phyloP scores from a whole-genome alignment of 2,329 filamentous ascomycete genomes.

The Venturia pyrina region DNA sequence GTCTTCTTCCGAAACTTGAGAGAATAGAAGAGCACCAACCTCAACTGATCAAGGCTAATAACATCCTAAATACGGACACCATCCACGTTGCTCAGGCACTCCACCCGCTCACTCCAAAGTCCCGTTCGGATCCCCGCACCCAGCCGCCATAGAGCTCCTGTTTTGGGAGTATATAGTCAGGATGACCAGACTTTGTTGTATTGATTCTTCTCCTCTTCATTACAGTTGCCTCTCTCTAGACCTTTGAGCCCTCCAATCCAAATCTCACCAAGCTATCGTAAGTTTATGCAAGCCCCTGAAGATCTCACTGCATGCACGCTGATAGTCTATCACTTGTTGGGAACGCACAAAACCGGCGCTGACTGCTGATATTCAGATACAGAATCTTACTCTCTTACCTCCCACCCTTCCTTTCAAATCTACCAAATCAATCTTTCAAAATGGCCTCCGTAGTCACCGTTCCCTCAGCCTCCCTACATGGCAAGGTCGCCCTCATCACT shows the following conservation, averaged over 20 bases:
- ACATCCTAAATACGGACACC: background rate
- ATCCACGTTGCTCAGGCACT: background rate
- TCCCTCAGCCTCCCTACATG: conserved; percentile 39
- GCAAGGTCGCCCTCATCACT: conserved; percentile 51
- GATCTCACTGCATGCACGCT: background rate
- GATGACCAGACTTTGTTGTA: background rate
- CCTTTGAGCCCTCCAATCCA: background rate
- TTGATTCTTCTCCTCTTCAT: background rate
- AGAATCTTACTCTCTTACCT: background rate
- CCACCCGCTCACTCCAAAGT: background rate
- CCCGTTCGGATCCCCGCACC: background rate
- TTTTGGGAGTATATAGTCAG: conserved; percentile 6
- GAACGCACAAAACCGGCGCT: background rate
- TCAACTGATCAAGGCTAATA: background rate
- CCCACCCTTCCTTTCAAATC: background rate
- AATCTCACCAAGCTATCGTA: background rate
- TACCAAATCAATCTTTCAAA: background rate
- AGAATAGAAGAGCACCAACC: background rate
- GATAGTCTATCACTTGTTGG: background rate
- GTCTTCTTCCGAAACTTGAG: background rate
- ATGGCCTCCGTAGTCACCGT: conserved; percentile 30
- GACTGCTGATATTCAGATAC: background rate
- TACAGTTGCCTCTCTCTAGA: background rate
- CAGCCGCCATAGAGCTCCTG: background rate
- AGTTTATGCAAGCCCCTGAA: conserved; percentile 4